Evolutionary conservation across 2,329 filamentous ascomycete species (phyloP), one percentile per base, ranked within the genome.

Genomic region (Ophiognomonia clavigignenti-juglandacearum): DNA sequence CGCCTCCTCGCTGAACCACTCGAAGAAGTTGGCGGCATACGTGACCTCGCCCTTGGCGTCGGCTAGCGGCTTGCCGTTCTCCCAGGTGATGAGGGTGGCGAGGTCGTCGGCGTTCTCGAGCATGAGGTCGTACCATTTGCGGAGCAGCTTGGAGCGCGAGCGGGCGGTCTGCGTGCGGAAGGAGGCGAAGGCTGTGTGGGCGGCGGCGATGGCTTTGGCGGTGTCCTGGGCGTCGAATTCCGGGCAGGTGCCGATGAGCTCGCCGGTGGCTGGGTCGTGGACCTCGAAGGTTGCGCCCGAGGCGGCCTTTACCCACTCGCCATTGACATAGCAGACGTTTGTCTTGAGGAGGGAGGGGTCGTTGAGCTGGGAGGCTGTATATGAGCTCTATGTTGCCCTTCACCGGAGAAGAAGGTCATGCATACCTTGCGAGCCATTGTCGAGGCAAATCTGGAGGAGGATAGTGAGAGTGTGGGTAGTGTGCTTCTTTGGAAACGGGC

Each of bases 261-360:
- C 78, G 56, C 87, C 87, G 9, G 88, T 88, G 3, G 89, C 83
- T 8, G 93, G 93, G 65, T 98, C 85, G 54, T 80, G 75, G 51
- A 96, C 88, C 64, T 93, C 84, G 66, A 97, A 98, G 38, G 89
- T 96, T 77, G 95, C 83, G 62, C 89, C 88, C 1, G 89, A 95
- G 61, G 82, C 80, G 57, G 92, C 88, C 57, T 78, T 77, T 53
- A 95, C 80, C 88, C 91, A 98, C 77, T 95, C 79, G 60, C 93
- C 93, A 64, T 98, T 92, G 61, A 97, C 83, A 63, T 92, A 96
- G 60, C 82, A 80, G 50, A 81, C 78, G 63, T 91, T 80, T 57
- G 85, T 81, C 72, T 95, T 96, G 60, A 97, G 80, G 51, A 98
- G 78, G 20, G 85, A 88, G 29, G 80, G 79, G 57, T 92, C 87